Percentiles rank a stretch among this genome's conserved stretches.
phyloP scores from a whole-genome alignment of 768 basidiomycete species.

The Mycena alexandri region DNA sequence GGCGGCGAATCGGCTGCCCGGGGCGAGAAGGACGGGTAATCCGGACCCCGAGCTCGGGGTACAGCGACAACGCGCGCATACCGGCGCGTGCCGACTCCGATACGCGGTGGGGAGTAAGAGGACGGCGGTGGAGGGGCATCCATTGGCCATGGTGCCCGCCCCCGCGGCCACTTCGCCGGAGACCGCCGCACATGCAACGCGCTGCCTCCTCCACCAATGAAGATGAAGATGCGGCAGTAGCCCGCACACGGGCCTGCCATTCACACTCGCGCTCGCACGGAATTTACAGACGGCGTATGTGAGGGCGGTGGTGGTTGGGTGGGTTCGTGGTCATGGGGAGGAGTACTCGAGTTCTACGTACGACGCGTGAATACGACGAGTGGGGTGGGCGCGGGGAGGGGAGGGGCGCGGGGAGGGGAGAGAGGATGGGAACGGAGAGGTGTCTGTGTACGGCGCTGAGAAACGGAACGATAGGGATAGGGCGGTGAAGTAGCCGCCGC shows the following conservation, averaged over 20 bases:
- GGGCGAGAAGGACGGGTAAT: slow-evolving; percentile 26
- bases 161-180: too few relatives aligned
- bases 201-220: too few relatives aligned
- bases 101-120: background rate
- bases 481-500: background rate
- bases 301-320: slow-evolving; percentile 36
- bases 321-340: slow-evolving; percentile 3
- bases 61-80: too few relatives aligned
- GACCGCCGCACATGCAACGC: background rate
- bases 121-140: background rate
- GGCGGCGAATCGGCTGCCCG: slow-evolving; percentile 29
- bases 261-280: slow-evolving; percentile 28
- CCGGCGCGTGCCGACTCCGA: background rate
- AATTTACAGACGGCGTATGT: slow-evolving; percentile 36
- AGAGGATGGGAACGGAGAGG: too few relatives aligned
- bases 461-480: too few relatives aligned
- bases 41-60: slow-evolving; percentile 15
- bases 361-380: too few relatives aligned
- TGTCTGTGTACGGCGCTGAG: too few relatives aligned
- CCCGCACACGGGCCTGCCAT: background rate
- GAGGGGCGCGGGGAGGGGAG: too few relatives aligned
- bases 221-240: too few relatives aligned
- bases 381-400: too few relatives aligned
- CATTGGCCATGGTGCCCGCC: slow-evolving; percentile 10
- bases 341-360: too few relatives aligned